Base-by-base conservation (phyloP, 768 basidiomycete species). In the Podaxis sp. region DNA sequence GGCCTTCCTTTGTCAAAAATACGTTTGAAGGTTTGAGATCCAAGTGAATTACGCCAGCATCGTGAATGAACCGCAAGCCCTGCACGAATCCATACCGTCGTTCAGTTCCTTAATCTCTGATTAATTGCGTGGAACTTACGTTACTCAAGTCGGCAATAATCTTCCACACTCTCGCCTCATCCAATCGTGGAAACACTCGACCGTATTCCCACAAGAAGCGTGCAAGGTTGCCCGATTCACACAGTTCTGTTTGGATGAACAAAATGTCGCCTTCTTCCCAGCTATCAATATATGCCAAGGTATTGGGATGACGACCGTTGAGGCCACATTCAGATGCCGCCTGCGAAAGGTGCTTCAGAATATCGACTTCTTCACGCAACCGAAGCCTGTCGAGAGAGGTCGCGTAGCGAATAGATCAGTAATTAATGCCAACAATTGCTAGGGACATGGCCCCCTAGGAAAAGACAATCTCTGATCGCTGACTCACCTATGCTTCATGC, bases 1-100 rank as follows among this genome's bases (percentile, higher is more conserved):
- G 84, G 1, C 97, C 97, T 47, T 88, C 84, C 7, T 80, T 80
- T 9, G 93, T 94, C 68, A 99, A 82, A 71, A 99, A 94, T 55
- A 99, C 89, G 73, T 99, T 99, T 47, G 94, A 94, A 12, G 97
- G 97, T 78, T 99, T 99, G 66, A 99, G 76, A 77, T 99, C 97
- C 59, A 99, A 84, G 77, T 99, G 97, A 55, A 98, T 90, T 62
- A 97, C 87, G 59, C 90, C 89, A 49, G 88, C 84, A 67, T 85
- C 82, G 75, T 99, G 97, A 62, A 99, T 91, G 76, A 97, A 96
- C 63, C 81, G 79, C 63, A 98, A 79, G 65, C 96, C 96, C 88
- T 90, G 73, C 69, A 68, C 15, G 41, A 61, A 58, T 59, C 29
- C 53, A 47, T 52, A 64, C 59, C 9, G 50, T 64, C 52, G 49